Percentiles rank a stretch among this genome's conserved stretches.
phyloP scores from a whole-genome alignment of 1,284 basidiomycete genomes.

The Tilletia indica region DNA sequence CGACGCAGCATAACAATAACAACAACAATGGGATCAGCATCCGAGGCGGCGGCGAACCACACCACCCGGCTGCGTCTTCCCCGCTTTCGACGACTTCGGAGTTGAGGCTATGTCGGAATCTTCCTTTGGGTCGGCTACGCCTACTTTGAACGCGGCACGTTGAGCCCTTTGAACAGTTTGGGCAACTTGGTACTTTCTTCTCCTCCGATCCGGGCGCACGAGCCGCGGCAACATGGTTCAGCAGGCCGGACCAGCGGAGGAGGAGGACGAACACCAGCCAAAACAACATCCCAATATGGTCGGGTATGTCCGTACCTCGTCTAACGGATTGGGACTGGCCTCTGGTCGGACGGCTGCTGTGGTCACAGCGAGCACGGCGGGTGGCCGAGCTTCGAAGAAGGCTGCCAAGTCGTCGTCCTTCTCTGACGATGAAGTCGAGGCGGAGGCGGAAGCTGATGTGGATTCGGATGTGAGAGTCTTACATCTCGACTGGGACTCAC shows the following conservation, averaged over 20 bases:
- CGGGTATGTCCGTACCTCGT: conserved; percentile 23
- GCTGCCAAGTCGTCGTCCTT: not conserved
- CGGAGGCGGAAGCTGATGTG: not conserved
- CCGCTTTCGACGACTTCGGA: conserved; percentile 30
- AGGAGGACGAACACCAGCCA: conserved; percentile 13
- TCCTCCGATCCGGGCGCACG: not conserved
- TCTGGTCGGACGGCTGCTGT: not conserved
- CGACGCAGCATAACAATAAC: conserved; percentile 36
- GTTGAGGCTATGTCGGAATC: conserved; percentile 19
- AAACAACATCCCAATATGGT: conserved; percentile 27
- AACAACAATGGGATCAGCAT: conserved; percentile 35
- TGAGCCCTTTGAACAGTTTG: conserved; percentile 36
- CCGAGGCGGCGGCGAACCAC: not conserved
- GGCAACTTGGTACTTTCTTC: conserved; percentile 26
- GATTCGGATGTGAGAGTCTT: conserved; percentile 3
- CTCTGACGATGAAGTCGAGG: not conserved
- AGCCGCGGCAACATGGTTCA: not conserved
- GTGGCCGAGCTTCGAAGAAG: conserved; percentile 15
- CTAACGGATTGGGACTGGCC: too few relatives aligned
- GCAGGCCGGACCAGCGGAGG: conserved; percentile 22
- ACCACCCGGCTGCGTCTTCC: conserved; percentile 21
- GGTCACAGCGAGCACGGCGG: conserved; percentile 5
- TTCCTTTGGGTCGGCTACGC: not conserved
- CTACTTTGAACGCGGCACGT: conserved; percentile 16
- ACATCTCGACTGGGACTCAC: conserved; percentile 16